A percentile compares a stretch with the other conserved stretches of the same genome.
These are phyloP conservation scores for Ambrosiella beaveri DNA, from an alignment of 2,329 filamentous ascomycete genomes.

Conservation along the genomic window DNA sequence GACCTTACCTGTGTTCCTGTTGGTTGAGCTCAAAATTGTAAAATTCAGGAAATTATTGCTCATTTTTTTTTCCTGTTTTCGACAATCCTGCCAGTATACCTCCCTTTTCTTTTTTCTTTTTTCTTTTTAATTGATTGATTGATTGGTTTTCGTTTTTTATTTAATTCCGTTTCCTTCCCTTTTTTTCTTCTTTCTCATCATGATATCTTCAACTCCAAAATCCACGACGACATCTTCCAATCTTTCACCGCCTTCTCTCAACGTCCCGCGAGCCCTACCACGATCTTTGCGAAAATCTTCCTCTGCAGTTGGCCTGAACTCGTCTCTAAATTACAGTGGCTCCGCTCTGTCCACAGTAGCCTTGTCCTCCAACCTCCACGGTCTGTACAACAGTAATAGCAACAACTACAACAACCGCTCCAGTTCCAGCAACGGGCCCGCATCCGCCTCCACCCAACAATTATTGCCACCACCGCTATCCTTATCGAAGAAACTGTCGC, in stretches of 20 bases:
- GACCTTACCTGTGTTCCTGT: background rate
- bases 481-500: conserved; percentile 45
- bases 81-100: background rate
- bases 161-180: conserved; percentile 1
- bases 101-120: background rate
- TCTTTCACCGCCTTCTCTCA: conserved; percentile 5
- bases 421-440: conserved; percentile 1
- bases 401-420: background rate
- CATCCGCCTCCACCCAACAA: background rate
- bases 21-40: background rate
- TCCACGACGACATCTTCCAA: conserved; percentile 3
- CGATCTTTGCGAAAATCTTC: conserved; percentile 11
- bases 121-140: background rate
- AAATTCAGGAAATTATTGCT: conserved; percentile 2
- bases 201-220: conserved; percentile 9
- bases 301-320: conserved; percentile 10
- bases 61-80: background rate
- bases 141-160: conserved; percentile 7
- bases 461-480: conserved; percentile 6
- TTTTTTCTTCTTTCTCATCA: conserved; percentile 5
- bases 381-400: background rate
- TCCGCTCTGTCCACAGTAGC: conserved; percentile 3
- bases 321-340: background rate
- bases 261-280: conserved; percentile 9
- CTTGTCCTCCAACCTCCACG: conserved; percentile 11